Percentiles rank a stretch among this genome's conserved stretches.
These are phyloP conservation scores for Chenopodium quinoa DNA, from an alignment of 148 eudicot species.

Conservation along the genomic window DNA sequence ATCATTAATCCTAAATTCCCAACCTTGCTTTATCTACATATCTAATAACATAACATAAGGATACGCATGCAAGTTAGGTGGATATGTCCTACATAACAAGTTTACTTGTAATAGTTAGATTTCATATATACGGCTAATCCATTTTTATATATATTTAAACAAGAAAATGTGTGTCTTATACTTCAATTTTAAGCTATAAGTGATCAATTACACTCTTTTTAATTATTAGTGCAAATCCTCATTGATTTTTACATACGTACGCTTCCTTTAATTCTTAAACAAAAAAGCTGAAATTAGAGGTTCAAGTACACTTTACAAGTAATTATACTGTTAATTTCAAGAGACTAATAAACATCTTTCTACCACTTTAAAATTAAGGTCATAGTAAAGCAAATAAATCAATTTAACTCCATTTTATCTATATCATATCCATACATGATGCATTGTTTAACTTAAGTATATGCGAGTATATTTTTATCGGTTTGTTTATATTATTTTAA, in stretches of 20 bases:
- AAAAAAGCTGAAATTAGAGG: background rate
- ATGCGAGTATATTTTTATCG: too few species aligned
- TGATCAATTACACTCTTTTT: background rate
- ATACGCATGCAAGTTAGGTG: background rate
- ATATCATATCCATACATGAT: too few species aligned
- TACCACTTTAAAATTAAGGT: too few species aligned
- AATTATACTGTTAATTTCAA: too few species aligned
- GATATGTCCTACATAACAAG: background rate
- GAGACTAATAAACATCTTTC: too few species aligned
- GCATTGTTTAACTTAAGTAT: too few species aligned
- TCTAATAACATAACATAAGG: background rate
- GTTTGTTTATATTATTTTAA: too few species aligned
- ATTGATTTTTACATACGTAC: background rate
- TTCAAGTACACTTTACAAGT: background rate
- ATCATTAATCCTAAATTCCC: background rate
- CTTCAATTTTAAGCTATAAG: background rate
- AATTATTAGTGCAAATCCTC: background rate
- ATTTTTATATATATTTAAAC: background rate
- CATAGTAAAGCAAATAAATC: too few species aligned
- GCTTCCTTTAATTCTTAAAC: background rate
- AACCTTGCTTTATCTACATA: background rate
- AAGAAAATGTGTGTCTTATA: too few species aligned
- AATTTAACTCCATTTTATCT: too few species aligned
- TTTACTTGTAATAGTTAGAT: background rate
- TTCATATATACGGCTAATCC: background rate